phyloP scores from a whole-genome alignment of 306 rosid species.

The Prosopis cineraria region DNA sequence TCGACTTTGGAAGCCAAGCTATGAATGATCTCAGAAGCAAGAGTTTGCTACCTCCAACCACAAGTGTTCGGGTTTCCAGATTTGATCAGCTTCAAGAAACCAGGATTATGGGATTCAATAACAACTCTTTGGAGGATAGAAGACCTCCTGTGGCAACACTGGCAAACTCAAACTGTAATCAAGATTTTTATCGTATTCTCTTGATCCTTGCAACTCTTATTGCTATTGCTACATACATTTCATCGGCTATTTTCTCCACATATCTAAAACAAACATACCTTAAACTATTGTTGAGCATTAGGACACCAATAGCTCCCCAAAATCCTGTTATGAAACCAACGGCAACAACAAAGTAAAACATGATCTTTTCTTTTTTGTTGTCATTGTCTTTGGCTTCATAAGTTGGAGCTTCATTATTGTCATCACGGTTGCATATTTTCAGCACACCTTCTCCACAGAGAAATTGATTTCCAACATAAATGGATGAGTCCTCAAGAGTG shows the following conservation, averaged over 20 bases:
- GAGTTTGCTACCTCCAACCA: too few relatives aligned
- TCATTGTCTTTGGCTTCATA: neutral
- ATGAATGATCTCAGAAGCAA: too few relatives aligned
- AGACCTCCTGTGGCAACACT: too few relatives aligned
- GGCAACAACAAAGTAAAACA: neutral
- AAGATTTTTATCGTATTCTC: neutral
- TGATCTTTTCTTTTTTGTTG: neutral
- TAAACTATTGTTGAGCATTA: neutral
- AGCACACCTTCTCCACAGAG: neutral
- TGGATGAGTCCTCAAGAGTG: neutral
- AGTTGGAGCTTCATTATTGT: neutral
- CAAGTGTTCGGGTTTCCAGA: too few relatives aligned
- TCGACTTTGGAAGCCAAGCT: too few relatives aligned
- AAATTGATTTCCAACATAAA: neutral
- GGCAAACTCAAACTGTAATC: too few relatives aligned
- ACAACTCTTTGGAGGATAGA: too few relatives aligned
- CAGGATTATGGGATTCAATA: too few relatives aligned
- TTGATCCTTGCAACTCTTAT: constrained; percentile 9
- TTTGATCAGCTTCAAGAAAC: too few relatives aligned
- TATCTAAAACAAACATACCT: constrained; percentile 2
- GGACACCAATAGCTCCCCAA: neutral
- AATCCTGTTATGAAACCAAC: neutral
- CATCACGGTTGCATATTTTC: neutral
- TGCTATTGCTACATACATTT: neutral
- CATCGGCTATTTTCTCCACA: neutral